A percentile compares a stretch with the other conserved stretches of the same genome.
phyloP scores from a whole-genome alignment of 352 stramenopile species.

The Globisporangium orthogonon region DNA sequence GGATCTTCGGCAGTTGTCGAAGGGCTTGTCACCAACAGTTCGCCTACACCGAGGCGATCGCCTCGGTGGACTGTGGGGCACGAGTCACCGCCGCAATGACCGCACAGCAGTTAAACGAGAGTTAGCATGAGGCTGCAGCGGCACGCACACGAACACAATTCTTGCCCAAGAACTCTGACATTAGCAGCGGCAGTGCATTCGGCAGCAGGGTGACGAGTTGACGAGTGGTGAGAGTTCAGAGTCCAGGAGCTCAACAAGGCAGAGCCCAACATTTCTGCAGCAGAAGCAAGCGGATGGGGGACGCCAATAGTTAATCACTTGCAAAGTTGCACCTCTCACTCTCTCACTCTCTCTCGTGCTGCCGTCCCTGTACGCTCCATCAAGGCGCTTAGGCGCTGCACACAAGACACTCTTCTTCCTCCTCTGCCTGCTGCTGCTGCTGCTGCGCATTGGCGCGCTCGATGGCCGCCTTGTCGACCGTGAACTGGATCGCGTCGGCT shows the following conservation, averaged over 20 bases:
- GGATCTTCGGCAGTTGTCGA: too few species aligned
- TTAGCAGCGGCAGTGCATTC: not conserved
- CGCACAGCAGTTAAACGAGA: not conserved
- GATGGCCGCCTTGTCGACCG: conserved; percentile 94
- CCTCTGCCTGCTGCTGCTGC: conserved; percentile 22
- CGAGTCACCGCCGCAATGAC: not conserved
- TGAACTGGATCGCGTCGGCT: conserved; percentile 99
- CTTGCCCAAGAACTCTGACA: conserved; percentile 41
- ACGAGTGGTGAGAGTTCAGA: too few species aligned
- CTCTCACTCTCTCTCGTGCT: not conserved
- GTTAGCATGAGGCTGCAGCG: not conserved
- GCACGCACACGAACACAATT: conserved; percentile 13
- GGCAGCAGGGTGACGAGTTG: too few species aligned
- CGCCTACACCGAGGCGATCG: too few species aligned
- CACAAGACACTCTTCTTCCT: conserved; percentile 76
- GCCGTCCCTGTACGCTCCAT: not conserved
- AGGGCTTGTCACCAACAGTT: too few species aligned
- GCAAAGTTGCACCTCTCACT: too few species aligned
- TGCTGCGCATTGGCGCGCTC: conserved; percentile 17
- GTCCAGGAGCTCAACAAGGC: too few species aligned
- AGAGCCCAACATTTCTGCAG: too few species aligned
- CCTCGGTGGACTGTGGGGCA: too few species aligned
- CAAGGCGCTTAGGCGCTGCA: conserved; percentile 51
- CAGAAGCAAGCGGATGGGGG: not conserved
- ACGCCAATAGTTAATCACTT: too few species aligned